Evolutionary conservation across 2,329 filamentous ascomycete genomes (phyloP), one percentile per base, ranked within the genome.

Genomic region (Lasiodiplodia citricola): DNA sequence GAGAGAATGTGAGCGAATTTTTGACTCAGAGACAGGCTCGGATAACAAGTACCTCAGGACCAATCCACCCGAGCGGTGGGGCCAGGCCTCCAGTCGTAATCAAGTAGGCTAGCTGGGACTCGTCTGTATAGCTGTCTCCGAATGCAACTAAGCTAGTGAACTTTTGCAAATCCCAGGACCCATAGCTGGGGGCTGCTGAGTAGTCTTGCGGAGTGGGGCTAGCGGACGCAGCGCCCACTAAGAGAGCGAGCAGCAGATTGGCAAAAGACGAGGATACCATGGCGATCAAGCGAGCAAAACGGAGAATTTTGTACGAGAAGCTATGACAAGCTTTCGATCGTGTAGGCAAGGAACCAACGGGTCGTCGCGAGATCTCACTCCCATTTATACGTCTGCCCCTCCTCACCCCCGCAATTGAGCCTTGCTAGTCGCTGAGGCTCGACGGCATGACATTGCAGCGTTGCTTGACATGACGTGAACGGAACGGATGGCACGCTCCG

Each of bases 51-150:
- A 85, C 84, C 66, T 82, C 78, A 11, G 83, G 83, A 41, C 84
- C 78, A 14, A 82, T 77, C 78, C 82, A 87, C 54, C 91, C 91
- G 0, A 88, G 79, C 0, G 91, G 90, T 1, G 92, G 91, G 0
- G 87, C 83, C 6, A 82, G 79, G 52, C 87, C 88, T 64, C 79
- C 78, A 65, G 91, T 82, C 41, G 74, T 79, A 68, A 82, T 79
- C 74, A 94, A 91, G 75, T 92, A 93, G 11, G 75, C 74, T 11
- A 92, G 76, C 11, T 92, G 87, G 14, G 86, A 87, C 73, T 93
- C 90, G 75, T 94, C 92, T 0, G 91, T 92, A 75, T 91, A 94
- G 78, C 90, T 92, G 77, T 93, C 90, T 14, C 91, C 91, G 75
- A 94, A 93, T 0, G 88, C 85, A 50, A 93, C 86, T 47, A 93